These are phyloP conservation scores for Fraxinus dipetala DNA, from an alignment of 305 asterid genomes.

Conservation along the genomic window DNA sequence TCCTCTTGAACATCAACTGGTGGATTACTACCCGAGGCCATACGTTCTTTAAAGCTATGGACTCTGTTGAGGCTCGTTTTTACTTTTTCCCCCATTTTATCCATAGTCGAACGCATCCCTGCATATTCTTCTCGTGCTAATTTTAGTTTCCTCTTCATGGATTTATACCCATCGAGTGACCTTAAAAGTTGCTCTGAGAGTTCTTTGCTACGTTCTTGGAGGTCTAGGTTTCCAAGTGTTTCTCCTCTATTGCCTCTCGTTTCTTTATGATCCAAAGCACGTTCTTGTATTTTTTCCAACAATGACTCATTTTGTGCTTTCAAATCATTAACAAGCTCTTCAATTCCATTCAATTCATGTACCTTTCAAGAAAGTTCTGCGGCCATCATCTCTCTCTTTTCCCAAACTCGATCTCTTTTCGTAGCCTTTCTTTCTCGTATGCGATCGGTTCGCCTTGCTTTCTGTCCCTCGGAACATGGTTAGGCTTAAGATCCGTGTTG, in stretches of 20 bases:
- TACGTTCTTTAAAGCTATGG: conserved; percentile 41
- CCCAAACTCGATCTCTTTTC: too few species aligned
- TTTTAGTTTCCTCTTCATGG: conserved; percentile 60
- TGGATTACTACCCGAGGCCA: conserved; percentile 22
- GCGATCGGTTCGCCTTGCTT: conserved; percentile 20
- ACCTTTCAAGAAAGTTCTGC: conserved; percentile 53
- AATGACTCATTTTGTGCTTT: conserved; percentile 48
- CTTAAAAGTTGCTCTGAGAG: conserved; percentile 56
- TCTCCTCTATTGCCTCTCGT: conserved; percentile 20
- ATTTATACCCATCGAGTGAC: conserved; percentile 54
- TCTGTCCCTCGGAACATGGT: conserved; percentile 32
- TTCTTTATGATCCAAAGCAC: conserved; percentile 38
- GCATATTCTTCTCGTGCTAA: conserved; percentile 48
- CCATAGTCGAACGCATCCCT: conserved; percentile 41
- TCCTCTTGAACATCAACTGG: conserved; percentile 42
- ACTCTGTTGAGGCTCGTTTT: conserved; percentile 41
- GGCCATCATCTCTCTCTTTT: conserved; percentile 73
- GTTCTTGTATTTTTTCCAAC: conserved; percentile 44
- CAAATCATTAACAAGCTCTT: conserved; percentile 52
- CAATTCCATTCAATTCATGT: conserved; percentile 56
- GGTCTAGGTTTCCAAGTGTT: conserved; percentile 29
- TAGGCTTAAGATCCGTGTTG: conserved; percentile 30
- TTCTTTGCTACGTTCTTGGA: conserved; percentile 59
- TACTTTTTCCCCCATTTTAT: conserved; percentile 54
- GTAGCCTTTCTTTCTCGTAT: conserved; percentile 57